Evolutionary conservation across 257 asterid genomes (phyloP).

Genomic region (Echium plantagineum): DNA sequence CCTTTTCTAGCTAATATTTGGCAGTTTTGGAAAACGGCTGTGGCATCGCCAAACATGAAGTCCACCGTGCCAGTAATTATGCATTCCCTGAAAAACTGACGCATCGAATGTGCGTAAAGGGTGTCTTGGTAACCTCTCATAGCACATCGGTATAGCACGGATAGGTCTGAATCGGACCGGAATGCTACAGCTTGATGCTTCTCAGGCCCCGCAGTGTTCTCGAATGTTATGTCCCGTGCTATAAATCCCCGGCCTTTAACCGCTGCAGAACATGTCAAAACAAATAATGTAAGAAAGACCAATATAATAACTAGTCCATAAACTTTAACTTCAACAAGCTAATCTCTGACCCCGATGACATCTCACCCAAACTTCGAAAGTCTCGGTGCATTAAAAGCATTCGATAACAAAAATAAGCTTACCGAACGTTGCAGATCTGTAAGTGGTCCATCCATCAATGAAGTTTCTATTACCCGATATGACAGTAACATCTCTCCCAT

Average conservation of each 20-base stretch:
- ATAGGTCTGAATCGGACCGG: conserved; percentile 44
- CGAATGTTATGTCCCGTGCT: conserved; percentile 50
- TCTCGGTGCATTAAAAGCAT: too few species aligned
- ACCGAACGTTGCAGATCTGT: conserved; percentile 50
- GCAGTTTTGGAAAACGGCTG: conserved; percentile 54
- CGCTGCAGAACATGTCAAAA: conserved; percentile 21
- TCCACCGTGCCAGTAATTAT: conserved; percentile 49
- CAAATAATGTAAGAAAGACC: too few species aligned
- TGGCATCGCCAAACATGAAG: conserved; percentile 58
- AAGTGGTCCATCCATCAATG: conserved; percentile 41
- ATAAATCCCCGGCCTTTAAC: conserved; percentile 54
- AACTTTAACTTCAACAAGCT: too few species aligned
- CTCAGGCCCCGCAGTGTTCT: conserved; percentile 65
- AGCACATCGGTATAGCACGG: conserved; percentile 42
- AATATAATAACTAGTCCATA: too few species aligned
- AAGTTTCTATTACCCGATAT: conserved; percentile 37
- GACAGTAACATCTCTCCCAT: conserved; percentile 42
- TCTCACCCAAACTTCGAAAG: too few species aligned
- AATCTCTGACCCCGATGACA: too few species aligned
- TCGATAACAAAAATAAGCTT: not conserved
- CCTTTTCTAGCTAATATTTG: conserved; percentile 43
- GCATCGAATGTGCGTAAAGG: conserved; percentile 40
- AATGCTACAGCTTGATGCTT: conserved; percentile 66
- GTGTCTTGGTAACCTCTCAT: conserved; percentile 61
- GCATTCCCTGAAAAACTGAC: conserved; percentile 57